Conservation (phyloP, 192 early-diverging fungal genomes). For the Podila horticola region DNA sequence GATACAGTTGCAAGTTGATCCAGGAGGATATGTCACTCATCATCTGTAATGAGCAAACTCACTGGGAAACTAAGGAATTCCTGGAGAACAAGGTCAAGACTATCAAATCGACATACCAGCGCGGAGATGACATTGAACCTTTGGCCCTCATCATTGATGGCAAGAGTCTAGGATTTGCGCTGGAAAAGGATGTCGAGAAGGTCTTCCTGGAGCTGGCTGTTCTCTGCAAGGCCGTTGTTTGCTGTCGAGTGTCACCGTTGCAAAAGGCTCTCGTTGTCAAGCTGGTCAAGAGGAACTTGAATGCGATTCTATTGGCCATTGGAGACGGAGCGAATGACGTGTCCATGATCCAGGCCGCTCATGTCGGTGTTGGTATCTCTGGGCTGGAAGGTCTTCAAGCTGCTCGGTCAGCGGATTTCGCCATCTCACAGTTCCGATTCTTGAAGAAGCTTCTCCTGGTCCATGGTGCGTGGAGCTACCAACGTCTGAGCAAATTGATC, state of each 20-base stretch:
- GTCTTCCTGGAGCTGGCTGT: constrained; percentile 91
- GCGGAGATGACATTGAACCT: constrained; percentile 63
- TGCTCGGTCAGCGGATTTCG: constrained; percentile 96
- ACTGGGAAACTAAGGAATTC: constrained; percentile 94
- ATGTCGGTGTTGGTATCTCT: constrained; percentile 97
- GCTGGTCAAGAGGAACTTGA: constrained; percentile 92
- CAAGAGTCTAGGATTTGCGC: constrained; percentile 89
- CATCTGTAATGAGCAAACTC: constrained; percentile 90
- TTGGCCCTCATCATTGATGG: constrained; percentile 97
- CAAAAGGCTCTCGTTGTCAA: constrained; percentile 99
- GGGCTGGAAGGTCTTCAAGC: constrained; percentile 98
- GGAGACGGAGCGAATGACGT: constrained; percentile 99
- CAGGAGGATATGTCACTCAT: constrained; percentile 97
- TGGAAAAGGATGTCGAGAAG: constrained; percentile 85
- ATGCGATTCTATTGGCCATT: constrained; percentile 93
- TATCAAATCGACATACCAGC: constrained; percentile 65
- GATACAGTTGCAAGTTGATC: constrained; percentile 95
- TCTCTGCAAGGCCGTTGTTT: constrained; percentile 94
- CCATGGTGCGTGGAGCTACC: constrained; percentile 98
- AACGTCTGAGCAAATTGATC: constrained; percentile 93
- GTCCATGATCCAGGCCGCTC: constrained; percentile 99
- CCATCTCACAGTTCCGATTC: constrained; percentile 98
- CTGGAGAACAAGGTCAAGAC: constrained; percentile 88
- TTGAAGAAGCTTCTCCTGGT: constrained; percentile 95
- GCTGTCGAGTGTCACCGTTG: constrained; percentile 97